Base-by-base conservation (phyloP, 2,329 filamentous ascomycete species). In the Tolypocladium ophioglossoides region DNA sequence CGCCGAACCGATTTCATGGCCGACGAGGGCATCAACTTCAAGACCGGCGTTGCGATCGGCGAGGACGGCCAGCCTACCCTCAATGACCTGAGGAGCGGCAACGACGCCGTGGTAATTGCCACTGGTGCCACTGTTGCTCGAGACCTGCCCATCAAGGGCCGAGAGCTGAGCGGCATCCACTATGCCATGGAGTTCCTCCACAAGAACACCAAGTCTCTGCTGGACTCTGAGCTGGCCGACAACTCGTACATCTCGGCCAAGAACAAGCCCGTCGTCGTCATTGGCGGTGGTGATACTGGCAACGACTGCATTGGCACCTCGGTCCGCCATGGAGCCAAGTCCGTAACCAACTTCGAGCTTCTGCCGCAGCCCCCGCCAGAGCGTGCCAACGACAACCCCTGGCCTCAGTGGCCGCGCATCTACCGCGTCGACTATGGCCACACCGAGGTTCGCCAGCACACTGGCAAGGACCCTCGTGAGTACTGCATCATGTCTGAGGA, bases 341-440 rank as follows among this genome's bases (percentile, higher is more conserved):
- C 89, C 1, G 89, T 97, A 59, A 88, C 88, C 74, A 96, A 97
- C 82, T 96, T 97, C 63, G 92, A 97, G 77, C 79, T 97, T 55
- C 80, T 97, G 58, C 92, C 92, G 34, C 91, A 96, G 73, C 92
- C 92, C 62, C 90, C 91, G 9, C 83, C 88, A 56, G 86, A 95
- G 79, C 90, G 92, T 74, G 91, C 89, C 59, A 82, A 84, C 59
- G 92, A 96, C 73, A 97, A 97, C 78, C 92, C 92, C 58, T 97
- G 92, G 92, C 92, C 92, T 11, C 92, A 96, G 74, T 97, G 92
- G 91, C 92, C 92, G 55, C 89, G 91, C 65, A 91, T 96, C 70
- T 96, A 96, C 80, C 91, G 92, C 63, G 89, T 96, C n/a, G 92
- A 97, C 74, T 97, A 97, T 67, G 92, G 92, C 54, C 92, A 97